These are phyloP conservation scores for Coffea humblotiana DNA, from an alignment of 305 asterid species.

Conservation along the genomic window DNA sequence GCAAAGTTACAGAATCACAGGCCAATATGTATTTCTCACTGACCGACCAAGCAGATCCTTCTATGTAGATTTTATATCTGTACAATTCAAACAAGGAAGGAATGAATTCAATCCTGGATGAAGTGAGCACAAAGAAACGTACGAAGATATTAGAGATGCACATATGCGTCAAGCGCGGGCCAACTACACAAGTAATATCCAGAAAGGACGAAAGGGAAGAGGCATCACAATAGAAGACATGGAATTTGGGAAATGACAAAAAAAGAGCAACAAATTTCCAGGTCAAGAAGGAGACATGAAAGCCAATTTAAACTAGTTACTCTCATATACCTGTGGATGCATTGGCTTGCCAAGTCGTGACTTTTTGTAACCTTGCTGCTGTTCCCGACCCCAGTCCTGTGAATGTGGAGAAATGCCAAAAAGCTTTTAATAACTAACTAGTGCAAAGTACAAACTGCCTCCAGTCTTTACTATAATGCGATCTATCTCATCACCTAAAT, in stretches of 20 bases:
- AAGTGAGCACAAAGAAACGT: neutral
- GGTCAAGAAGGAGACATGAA: neutral
- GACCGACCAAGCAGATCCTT: conserved; percentile 96
- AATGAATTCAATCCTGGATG: neutral
- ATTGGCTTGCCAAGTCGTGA: conserved; percentile 87
- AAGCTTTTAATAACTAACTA: too few relatives aligned
- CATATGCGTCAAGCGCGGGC: neutral
- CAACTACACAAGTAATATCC: too few relatives aligned
- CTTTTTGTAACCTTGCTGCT: conserved; percentile 66
- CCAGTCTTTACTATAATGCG: too few relatives aligned
- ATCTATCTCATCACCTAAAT: too few relatives aligned
- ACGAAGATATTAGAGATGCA: neutral
- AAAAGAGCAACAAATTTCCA: too few relatives aligned
- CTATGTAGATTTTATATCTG: conserved; percentile 91
- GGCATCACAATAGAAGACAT: neutral
- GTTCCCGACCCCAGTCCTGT: conserved; percentile 75
- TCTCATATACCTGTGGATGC: conserved; percentile 52
- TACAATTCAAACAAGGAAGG: neutral
- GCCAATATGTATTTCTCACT: conserved; percentile 92
- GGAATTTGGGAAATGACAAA: neutral
- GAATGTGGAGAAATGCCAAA: too few relatives aligned
- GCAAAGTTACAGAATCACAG: conserved; percentile 69
- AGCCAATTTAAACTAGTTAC: neutral
- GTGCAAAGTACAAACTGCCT: neutral
- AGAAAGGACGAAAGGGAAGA: too few relatives aligned